Conservation (phyloP, 2,329 filamentous ascomycete genomes). For the Tolypocladium nubicola region DNA sequence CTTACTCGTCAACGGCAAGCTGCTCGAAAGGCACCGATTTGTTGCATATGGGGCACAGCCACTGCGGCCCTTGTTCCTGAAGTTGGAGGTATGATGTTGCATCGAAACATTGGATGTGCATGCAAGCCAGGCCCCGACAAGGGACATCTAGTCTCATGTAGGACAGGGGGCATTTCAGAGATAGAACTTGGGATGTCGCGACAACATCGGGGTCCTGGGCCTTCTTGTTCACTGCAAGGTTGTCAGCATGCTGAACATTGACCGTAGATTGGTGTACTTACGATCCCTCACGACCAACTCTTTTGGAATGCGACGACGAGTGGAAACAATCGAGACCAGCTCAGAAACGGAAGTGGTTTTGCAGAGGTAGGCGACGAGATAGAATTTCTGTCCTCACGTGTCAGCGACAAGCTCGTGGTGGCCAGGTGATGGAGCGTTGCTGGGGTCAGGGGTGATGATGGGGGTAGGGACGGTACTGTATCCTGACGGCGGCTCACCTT, state of each 20-base stretch:
- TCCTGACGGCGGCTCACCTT: slow-evolving; percentile 50
- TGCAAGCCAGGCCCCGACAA: slow-evolving; percentile 69
- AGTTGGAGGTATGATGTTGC: slow-evolving; percentile 84
- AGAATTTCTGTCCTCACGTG: slow-evolving; percentile 50
- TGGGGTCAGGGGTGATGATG: background rate
- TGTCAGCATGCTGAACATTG: slow-evolving; percentile 1
- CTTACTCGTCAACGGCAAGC: slow-evolving; percentile 78
- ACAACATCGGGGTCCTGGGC: slow-evolving; percentile 83
- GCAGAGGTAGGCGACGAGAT: slow-evolving; percentile 65
- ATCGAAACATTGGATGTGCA: slow-evolving; percentile 92
- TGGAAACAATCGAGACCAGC: slow-evolving; percentile 57
- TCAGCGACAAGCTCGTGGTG: slow-evolving; percentile 6
- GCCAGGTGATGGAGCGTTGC: background rate
- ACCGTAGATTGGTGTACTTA: slow-evolving; percentile 32
- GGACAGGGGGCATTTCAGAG: slow-evolving; percentile 84
- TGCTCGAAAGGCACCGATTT: slow-evolving; percentile 71
- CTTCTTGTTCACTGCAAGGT: slow-evolving; percentile 57
- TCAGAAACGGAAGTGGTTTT: slow-evolving; percentile 60
- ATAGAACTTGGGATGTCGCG: slow-evolving; percentile 78
- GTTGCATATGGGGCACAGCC: slow-evolving; percentile 92
- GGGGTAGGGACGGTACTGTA: background rate
- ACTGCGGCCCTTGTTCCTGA: slow-evolving; percentile 92
- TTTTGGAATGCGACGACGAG: slow-evolving; percentile 64
- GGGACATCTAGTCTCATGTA: slow-evolving; percentile 73
- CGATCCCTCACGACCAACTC: slow-evolving; percentile 74